Evolutionary conservation across 164 flowering plant species (phyloP).

Genomic region (Umbellularia californica): DNA sequence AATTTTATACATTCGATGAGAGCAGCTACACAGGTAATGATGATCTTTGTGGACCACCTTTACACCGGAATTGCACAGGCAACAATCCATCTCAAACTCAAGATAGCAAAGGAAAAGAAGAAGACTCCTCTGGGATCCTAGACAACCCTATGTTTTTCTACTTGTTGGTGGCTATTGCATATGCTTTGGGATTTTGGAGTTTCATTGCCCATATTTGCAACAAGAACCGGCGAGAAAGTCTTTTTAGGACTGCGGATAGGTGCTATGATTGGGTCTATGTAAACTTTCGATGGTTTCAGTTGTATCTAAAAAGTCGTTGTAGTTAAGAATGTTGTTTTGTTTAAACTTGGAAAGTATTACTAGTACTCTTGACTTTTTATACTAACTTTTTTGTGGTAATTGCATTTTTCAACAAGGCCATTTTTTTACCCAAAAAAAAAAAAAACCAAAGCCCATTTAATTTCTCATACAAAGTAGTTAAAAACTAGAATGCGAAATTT

Average conservation of each 20-base stretch:
- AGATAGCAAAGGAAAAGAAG: not conserved
- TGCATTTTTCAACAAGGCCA: too few relatives aligned
- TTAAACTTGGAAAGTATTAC: too few relatives aligned
- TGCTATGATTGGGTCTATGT: not conserved
- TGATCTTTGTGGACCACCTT: constrained; percentile 1
- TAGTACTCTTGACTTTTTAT: too few relatives aligned
- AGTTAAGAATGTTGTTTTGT: too few relatives aligned
- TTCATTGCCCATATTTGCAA: not conserved
- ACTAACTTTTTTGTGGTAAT: too few relatives aligned
- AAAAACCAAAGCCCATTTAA: too few relatives aligned
- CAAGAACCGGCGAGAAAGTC: not conserved
- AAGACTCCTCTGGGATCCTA: not conserved
- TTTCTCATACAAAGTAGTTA: too few relatives aligned
- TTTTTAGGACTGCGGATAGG: not conserved
- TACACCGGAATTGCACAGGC: not conserved
- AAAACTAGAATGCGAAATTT: too few relatives aligned
- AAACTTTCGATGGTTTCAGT: too few relatives aligned
- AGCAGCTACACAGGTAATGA: not conserved
- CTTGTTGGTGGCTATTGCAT: not conserved
- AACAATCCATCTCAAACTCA: not conserved
- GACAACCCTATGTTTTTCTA: constrained; percentile 3
- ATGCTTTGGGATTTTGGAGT: constrained; percentile 4
- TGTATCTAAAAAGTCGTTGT: too few relatives aligned
- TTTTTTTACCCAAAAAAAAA: too few relatives aligned
- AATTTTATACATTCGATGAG: not conserved